Evolutionary conservation across 805 yeast genomes (phyloP), one percentile per base, ranked within the genome.

Genomic region (Metschnikowia matae): DNA sequence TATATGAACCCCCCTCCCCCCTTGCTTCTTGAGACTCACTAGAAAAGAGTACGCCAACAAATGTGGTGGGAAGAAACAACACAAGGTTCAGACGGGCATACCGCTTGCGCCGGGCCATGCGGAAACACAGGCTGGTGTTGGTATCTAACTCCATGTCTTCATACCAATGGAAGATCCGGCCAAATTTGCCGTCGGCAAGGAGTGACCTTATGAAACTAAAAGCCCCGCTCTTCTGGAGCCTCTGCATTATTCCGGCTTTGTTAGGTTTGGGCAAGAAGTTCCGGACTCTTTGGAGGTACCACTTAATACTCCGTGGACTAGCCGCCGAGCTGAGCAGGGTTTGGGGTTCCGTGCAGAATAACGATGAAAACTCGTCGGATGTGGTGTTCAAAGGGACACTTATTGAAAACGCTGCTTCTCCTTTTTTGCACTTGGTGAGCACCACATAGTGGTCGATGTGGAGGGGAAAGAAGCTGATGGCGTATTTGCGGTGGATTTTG

Each of bases 31-130:
- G 14, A 3, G 18, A 18, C 36, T 42, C 45, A 13, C 87, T 82
- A 48, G 74, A 73, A 62, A 75, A 86, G 2, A 85, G 56, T 0
- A 83, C 89, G 5, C 91, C 92, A 2, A 86, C 79, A 66, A 80
- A 79, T 0, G 82, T 75, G 17, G 74, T 68, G 0, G 89, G 88
- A 14, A 79, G 66, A 58, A 73, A 82, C 6, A 81, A 59, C 1
- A 78, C 71, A 10, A 74, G 46, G 29, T 73, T 64, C 45, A 81
- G 67, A 11, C 61, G 62, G 0, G 80, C 79, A 57, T 78, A 83
- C 54, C 77, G 74, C 54, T 76, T 74, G 39, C 83, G 70, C 56
- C 90, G 73, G 17, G 64, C 87, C 50, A 84, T 62, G 50, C 83
- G 81, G 58, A 75, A 83, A 51, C 87, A 83, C 15, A 40, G 46